Conservation (phyloP, 2,329 filamentous ascomycete species). For the Rutstroemia sydowiana region DNA sequence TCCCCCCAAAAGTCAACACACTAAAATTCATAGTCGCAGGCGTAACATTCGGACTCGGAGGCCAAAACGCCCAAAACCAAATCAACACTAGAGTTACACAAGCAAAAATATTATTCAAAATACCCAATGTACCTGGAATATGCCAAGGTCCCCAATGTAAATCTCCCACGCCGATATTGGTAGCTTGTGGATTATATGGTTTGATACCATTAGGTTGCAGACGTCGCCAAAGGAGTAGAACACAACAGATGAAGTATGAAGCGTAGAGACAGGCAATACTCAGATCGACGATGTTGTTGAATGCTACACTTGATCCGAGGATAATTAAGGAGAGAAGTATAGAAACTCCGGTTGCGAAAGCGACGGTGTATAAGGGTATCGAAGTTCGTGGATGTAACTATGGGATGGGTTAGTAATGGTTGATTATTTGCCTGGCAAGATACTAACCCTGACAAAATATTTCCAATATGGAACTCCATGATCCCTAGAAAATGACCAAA, state of each 20-base stretch:
- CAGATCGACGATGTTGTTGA: slow-evolving; percentile 44
- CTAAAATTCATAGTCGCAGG: slow-evolving; percentile 39
- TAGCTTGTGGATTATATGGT: neutral
- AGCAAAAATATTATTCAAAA: slow-evolving; percentile 35
- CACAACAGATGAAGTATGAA: slow-evolving; percentile 22
- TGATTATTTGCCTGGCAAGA: too few species aligned
- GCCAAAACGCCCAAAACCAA: slow-evolving; percentile 40
- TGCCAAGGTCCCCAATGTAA: slow-evolving; percentile 1
- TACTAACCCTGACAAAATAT: slow-evolving; percentile 10
- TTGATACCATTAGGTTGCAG: neutral
- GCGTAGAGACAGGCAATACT: slow-evolving; percentile 39
- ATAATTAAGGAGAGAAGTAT: slow-evolving; percentile 35
- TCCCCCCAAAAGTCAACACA: slow-evolving; percentile 4
- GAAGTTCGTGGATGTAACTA: too few species aligned
- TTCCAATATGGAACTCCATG: slow-evolving; percentile 33
- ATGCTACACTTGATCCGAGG: slow-evolving; percentile 41
- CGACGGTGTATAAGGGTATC: too few species aligned
- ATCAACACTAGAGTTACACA: slow-evolving; percentile 36
- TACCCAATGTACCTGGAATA: slow-evolving; percentile 32
- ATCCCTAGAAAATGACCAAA: slow-evolving; percentile 38
- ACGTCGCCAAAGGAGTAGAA: neutral
- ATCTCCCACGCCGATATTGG: neutral
- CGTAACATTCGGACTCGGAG: slow-evolving; percentile 31
- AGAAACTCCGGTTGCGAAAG: slow-evolving; percentile 2
- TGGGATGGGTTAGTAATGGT: too few species aligned